phyloP scores from a whole-genome alignment of 345 rosid genomes.

The Alliaria petiolata region DNA sequence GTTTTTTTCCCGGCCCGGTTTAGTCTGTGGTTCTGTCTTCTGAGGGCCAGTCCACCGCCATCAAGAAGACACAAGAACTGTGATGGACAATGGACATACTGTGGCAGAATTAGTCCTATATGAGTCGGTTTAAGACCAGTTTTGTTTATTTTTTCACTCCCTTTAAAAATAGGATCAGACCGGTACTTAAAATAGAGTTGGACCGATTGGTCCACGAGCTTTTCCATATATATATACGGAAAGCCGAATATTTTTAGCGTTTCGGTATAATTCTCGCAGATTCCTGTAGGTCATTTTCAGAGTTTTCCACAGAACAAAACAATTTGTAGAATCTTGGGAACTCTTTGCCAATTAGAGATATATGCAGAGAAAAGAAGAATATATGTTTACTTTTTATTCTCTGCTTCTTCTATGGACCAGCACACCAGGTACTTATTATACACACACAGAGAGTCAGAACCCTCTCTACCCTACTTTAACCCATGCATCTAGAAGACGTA shows the following conservation, averaged over 20 bases:
- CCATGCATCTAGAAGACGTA: slow-evolving; percentile 7
- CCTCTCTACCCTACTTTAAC: background rate
- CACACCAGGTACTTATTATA: slow-evolving; percentile 17
- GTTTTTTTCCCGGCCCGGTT: too few species aligned
- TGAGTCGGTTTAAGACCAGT: too few species aligned
- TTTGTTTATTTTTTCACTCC: too few species aligned
- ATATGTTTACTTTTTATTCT: slow-evolving; percentile 3
- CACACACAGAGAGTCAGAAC: slow-evolving; percentile 22
- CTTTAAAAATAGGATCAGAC: background rate
- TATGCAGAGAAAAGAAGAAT: background rate
- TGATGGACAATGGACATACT: too few species aligned
- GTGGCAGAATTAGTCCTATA: too few species aligned
- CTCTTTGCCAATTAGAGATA: slow-evolving; percentile 31
- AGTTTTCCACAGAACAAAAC: slow-evolving; percentile 24
- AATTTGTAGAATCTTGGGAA: slow-evolving; percentile 33
- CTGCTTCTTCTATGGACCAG: slow-evolving; percentile 28
- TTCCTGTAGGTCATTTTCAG: slow-evolving; percentile 22
- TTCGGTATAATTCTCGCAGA: slow-evolving; percentile 17
- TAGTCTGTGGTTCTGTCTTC: too few species aligned
- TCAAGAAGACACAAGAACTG: too few species aligned
- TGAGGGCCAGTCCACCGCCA: too few species aligned
- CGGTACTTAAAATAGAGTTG: too few species aligned
- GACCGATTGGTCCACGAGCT: too few species aligned
- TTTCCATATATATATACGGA: background rate
- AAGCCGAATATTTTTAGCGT: background rate